These are phyloP conservation scores for Pythium dissotocum DNA, from an alignment of 352 stramenopile genomes.

Conservation along the genomic window DNA sequence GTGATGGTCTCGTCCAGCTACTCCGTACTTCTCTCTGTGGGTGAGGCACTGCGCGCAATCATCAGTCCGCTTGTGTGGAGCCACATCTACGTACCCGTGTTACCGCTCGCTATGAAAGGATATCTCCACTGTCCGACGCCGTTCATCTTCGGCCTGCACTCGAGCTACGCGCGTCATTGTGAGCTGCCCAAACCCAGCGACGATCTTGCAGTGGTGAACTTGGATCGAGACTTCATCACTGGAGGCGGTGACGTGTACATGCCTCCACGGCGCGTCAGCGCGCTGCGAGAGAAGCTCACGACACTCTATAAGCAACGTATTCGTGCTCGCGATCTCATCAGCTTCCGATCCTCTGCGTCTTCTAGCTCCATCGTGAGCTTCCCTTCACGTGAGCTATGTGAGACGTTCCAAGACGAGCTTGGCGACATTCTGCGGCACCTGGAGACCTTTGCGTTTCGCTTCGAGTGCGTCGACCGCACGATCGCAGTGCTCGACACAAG, in stretches of 20 bases:
- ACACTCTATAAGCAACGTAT: conserved; percentile 40
- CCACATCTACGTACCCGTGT: conserved; percentile 75
- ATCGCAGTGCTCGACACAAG: conserved; percentile 55
- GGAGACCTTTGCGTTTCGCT: conserved; percentile 64
- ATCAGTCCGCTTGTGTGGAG: conserved; percentile 71
- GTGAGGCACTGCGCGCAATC: conserved; percentile 51
- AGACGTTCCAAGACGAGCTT: conserved; percentile 45
- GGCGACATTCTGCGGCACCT: conserved; percentile 42
- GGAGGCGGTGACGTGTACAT: conserved; percentile 45
- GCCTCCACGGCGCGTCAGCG: conserved; percentile 35
- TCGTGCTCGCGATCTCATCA: conserved; percentile 38
- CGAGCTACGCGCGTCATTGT: conserved; percentile 50
- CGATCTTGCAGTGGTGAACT: conserved; percentile 57
- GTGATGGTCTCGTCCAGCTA: conserved; percentile 69
- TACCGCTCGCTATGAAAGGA: conserved; percentile 59
- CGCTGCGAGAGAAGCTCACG: conserved; percentile 46
- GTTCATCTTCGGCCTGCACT: conserved; percentile 79
- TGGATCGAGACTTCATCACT: conserved; percentile 56
- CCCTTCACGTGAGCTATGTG: conserved; percentile 30
- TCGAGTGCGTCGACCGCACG: conserved; percentile 39
- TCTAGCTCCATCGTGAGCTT: conserved; percentile 16
- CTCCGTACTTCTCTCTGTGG: conserved; percentile 57
- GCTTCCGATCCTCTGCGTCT: not conserved
- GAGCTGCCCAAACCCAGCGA: conserved; percentile 48
- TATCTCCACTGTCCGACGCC: conserved; percentile 77